Base-by-base conservation (phyloP, 2,329 filamentous ascomycete species). In the Phialophora tarda region DNA sequence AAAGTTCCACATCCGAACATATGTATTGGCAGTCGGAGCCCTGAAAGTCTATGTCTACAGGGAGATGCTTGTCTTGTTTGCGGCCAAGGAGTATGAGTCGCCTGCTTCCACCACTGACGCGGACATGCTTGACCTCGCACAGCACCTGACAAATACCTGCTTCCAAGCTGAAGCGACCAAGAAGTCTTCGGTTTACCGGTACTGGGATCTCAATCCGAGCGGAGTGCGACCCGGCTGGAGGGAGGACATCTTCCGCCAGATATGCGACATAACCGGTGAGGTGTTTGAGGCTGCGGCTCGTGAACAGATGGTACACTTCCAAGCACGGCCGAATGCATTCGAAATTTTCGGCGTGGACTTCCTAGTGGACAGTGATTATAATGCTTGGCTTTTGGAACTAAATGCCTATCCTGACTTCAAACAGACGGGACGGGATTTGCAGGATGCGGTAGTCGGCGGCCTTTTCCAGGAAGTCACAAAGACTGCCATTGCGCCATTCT, bases 351-450 rank as follows among this genome's bases (percentile, higher is more conserved):
- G 95, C 0, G 78, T 98, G 50, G 95, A 99, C 77, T 99, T 95
- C 75, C 78, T 99, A 74, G 88, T 97, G 10, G 91, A 93, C 74
- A 83, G 76, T 0, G 74, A 77, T 8, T 89, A 87, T 0, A 83
- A 74, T 3, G 86, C 88, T 3, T 97, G 89, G 88, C 77, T 99
- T 74, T 81, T 99, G 64, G 95, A 99, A 81, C 86, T 96, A 34
- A 99, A 99, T 81, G 92, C 94, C 0, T 99, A 96, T 79, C 95
- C 95, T 10, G 95, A 99, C 80, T 98, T 98, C 75, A 88, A 86
- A 75, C 94, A 98, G 85, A 97, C 93, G 17, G 95, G 95, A 0
- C 84, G 85, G 7, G 89, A 91, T 64, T 78, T 96, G 70, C 87
- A 84, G 75, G 85, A 80, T 51, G 71, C 81, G 0, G 78, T 98